A percentile compares a stretch with the other conserved stretches of the same genome.
phyloP scores from a whole-genome alignment of 805 yeast genomes.

The Nakazawaea peltata region DNA sequence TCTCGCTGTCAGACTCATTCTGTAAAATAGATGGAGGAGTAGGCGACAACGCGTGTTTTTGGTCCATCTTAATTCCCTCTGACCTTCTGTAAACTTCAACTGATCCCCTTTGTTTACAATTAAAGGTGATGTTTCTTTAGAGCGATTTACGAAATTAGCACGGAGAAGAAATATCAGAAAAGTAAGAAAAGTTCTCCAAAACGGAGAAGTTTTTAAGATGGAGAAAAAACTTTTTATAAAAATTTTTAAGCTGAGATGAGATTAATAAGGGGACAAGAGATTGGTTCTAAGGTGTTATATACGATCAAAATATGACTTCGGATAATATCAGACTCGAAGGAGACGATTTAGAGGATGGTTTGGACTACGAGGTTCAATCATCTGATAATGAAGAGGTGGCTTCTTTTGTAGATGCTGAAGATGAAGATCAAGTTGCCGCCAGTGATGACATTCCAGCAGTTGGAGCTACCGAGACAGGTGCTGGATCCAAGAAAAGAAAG shows the following conservation, averaged over 20 bases:
- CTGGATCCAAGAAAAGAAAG: slow-evolving; percentile 17
- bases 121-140: too few relatives aligned
- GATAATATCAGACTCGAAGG: slow-evolving; percentile 26
- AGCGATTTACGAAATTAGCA: too few relatives aligned
- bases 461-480: not conserved
- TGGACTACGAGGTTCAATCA: slow-evolving; percentile 47
- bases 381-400: slow-evolving; percentile 29
- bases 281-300: not conserved
- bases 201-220: not conserved
- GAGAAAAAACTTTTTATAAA: not conserved
- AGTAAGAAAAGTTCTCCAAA: too few relatives aligned
- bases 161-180: too few relatives aligned
- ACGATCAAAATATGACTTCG: not conserved
- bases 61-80: too few relatives aligned
- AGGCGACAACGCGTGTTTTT: not conserved
- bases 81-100: too few relatives aligned
- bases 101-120: too few relatives aligned
- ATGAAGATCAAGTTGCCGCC: too few relatives aligned
- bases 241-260: not conserved
- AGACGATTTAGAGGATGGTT: slow-evolving; percentile 77
- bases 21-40: slow-evolving; percentile 6
- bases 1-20: slow-evolving; percentile 2
- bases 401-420: slow-evolving; percentile 23
- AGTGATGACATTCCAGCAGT: too few relatives aligned
- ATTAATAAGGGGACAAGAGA: not conserved